phyloP scores from a whole-genome alignment of 2,329 filamentous ascomycete genomes.

The Aspergillus sp. region DNA sequence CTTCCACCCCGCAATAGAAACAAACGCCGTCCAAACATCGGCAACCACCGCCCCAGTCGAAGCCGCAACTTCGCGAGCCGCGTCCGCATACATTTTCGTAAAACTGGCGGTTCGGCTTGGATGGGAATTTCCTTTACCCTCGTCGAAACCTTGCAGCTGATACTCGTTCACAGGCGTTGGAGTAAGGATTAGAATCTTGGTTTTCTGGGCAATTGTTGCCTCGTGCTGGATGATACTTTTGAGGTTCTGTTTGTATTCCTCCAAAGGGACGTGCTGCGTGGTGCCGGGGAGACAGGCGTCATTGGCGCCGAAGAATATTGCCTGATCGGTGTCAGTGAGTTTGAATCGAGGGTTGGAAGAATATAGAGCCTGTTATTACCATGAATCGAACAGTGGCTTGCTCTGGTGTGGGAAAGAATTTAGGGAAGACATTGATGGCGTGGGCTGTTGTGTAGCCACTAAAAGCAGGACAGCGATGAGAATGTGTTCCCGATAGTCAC shows the following conservation, averaged over 20 bases:
- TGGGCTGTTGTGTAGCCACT: slow-evolving; percentile 81
- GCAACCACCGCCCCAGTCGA: slow-evolving; percentile 62
- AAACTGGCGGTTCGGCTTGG: slow-evolving; percentile 59
- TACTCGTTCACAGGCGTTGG: slow-evolving; percentile 83
- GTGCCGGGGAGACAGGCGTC: slow-evolving; percentile 72
- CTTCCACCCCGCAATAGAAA: slow-evolving; percentile 61
- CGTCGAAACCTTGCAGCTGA: slow-evolving; percentile 54
- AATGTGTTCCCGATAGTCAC: too few species aligned
- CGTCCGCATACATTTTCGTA: slow-evolving; percentile 65
- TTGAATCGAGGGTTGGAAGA: too few species aligned
- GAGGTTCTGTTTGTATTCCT: slow-evolving; percentile 72
- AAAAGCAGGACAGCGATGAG: background rate
- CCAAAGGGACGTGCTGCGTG: slow-evolving; percentile 75
- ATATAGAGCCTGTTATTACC: slow-evolving; percentile 32
- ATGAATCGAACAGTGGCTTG: slow-evolving; percentile 48
- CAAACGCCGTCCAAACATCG: slow-evolving; percentile 77
- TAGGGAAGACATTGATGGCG: slow-evolving; percentile 65
- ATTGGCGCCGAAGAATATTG: slow-evolving; percentile 85
- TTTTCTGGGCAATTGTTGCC: slow-evolving; percentile 65
- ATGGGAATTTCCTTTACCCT: slow-evolving; percentile 48
- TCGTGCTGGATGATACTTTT: slow-evolving; percentile 70
- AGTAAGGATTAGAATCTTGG: slow-evolving; percentile 72
- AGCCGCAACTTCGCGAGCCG: slow-evolving; percentile 62
- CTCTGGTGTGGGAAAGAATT: slow-evolving; percentile 68
- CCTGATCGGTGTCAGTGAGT: slow-evolving; percentile 42